Base-by-base conservation (phyloP, 108 stramenopile species). In the Nitzschia sp. region DNA sequence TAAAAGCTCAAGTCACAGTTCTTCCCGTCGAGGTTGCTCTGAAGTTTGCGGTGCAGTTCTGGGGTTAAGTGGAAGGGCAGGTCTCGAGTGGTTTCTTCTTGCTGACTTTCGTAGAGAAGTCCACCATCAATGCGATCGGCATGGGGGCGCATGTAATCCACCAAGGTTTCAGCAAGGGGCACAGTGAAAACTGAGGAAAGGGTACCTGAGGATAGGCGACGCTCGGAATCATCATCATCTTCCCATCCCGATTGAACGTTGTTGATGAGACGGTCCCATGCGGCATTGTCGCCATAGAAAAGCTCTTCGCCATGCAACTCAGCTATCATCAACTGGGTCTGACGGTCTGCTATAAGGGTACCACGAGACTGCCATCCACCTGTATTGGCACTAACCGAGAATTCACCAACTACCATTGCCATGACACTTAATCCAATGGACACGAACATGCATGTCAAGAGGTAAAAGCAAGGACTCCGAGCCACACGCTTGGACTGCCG, bases 361-460 rank as follows among this genome's bases (percentile, higher is more conserved):
- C 83, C 83, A 23, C 80, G 76, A 54, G 64, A 67, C 2, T 38
- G 47, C 80, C 80, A 85, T 49, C 83, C 83, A 18, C 21, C 62
- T 30, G 60, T 71, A n/a, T 81, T 72, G 26, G 59, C 74, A 5
- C 59, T 59, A 0, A 85, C 67, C 6, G 67, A 33, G 42, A 81
- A 81, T 6, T 81, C 65, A n/a, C 83, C 83, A 31, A 75, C 64
- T 45, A 53, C 33, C 47, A 78, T 62, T 11, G 57, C 75, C 21
- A 76, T 56, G n/a, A 47, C 67, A n/a, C 54, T 53, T 2, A 76
- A 26, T 23, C 36, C 49, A 31, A 64, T 38, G 13, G 45, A 36
- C 21, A 63, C 13, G 17, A 68, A n/a, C 15, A 68, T 15, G 48
- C 59, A 33, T 9, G 36, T 29, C 34, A 68, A 61, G 8, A 76